Evolutionary conservation across 805 yeast species (phyloP), one percentile per base, ranked within the genome.

Genomic region (Candida boleticola): DNA sequence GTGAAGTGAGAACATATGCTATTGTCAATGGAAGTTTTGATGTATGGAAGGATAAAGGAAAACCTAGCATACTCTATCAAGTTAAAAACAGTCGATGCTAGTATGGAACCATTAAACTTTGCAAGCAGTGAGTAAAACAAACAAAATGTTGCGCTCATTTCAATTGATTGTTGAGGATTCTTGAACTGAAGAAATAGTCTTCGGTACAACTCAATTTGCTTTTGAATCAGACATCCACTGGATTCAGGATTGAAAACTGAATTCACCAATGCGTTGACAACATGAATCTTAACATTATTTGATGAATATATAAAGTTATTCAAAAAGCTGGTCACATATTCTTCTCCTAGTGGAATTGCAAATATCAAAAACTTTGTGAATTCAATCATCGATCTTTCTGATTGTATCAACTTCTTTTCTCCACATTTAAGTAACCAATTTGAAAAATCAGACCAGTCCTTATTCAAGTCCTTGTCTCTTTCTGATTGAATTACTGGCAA

Each of bases 381-480:
- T 18, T 57, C 60, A 1, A 51, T 19, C 3, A 53, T 48, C 1
- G 76, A 62, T 1, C 19, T 17, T 18, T 63, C 69, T 0, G 79
- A 73, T 38, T 63, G 51, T 11, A 80, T 57, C 37, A 75, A 56
- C 2, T 57, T 51, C 25, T 68, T 75, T 1, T 63, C 59, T 3
- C 69, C 67, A 37, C 80, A 60, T 14, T 58, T 50, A 2, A 64
- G 31, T 6, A 79, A 45, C 72, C 79, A 82, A 1, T 61, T 54
- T 30, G 69, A 61, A 16, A 82, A 67, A 48, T 80, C 85, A 29
- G 51, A 53, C 34, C 72, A 69, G 37, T 79, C 83, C 3, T 63
- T 63, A 16, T 54, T 47, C 5, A 75, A 51, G 1, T 52, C 53
- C 1, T 48, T 53, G 6, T 56, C 51, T 0, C 37, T 26, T 3